Percentiles rank a stretch among this genome's conserved stretches.
Evolutionary conservation across 306 rosid genomes (phyloP).

Genomic region (Echinosophora koreensis): DNA sequence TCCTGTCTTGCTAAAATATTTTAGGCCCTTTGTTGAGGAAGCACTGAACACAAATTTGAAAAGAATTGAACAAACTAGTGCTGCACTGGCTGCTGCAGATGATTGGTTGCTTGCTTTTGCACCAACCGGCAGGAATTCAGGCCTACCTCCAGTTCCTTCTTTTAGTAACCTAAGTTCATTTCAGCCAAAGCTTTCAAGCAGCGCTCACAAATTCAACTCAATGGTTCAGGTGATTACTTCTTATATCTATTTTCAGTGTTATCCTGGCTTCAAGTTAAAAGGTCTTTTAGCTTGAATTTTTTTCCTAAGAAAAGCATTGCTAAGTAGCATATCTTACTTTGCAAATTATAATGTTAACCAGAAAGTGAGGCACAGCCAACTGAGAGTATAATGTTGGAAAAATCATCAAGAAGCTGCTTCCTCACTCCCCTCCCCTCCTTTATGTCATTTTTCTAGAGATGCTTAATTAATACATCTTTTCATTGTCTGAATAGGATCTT

Average conservation of each 20-base stretch:
- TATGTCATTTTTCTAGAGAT: conserved; percentile 9
- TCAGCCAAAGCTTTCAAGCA: conserved; percentile 83
- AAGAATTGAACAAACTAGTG: conserved; percentile 82
- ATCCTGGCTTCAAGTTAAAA: neutral
- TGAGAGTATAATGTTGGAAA: neutral
- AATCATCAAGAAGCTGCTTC: conserved; percentile 4
- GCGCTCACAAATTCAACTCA: conserved; percentile 80
- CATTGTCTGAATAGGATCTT: conserved; percentile 65
- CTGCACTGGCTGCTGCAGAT: conserved; percentile 80
- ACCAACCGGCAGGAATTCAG: conserved; percentile 54
- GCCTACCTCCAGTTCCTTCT: conserved; percentile 56
- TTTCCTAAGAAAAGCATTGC: conserved; percentile 12
- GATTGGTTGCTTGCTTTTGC: conserved; percentile 77
- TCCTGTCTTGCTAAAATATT: conserved; percentile 68
- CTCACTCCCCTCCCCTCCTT: neutral
- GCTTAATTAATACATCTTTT: conserved; percentile 11
- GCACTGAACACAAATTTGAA: conserved; percentile 66
- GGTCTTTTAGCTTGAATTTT: conserved; percentile 13
- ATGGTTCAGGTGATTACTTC: conserved; percentile 79
- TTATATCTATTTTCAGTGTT: neutral
- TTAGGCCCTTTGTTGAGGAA: conserved; percentile 72
- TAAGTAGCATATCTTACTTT: conserved; percentile 8
- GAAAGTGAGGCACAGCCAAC: neutral
- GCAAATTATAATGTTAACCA: neutral
- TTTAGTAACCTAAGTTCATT: conserved; percentile 36